These are phyloP conservation scores for Candida parachauliodes DNA, from an alignment of 805 yeast species.

Conservation along the genomic window DNA sequence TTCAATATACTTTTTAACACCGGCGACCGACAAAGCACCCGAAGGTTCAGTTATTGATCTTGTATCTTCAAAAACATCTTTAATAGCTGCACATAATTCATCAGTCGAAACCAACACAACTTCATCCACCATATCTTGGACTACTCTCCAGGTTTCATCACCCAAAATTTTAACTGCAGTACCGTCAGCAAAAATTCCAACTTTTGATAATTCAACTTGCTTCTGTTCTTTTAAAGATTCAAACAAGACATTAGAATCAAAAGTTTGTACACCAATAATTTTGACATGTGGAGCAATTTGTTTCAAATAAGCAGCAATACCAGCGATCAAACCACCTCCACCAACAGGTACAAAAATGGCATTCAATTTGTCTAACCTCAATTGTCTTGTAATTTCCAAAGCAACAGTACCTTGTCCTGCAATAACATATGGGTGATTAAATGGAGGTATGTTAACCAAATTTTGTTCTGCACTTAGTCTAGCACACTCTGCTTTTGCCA, in stretches of 20 bases:
- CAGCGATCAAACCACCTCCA: conserved; percentile 95
- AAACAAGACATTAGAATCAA: conserved; percentile 89
- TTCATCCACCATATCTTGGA: conserved; percentile 80
- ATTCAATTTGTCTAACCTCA: conserved; percentile 66
- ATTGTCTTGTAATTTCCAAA: conserved; percentile 85
- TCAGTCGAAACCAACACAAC: conserved; percentile 82
- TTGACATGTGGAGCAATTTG: conserved; percentile 97
- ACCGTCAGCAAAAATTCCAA: conserved; percentile 98
- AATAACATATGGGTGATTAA: conserved; percentile 95
- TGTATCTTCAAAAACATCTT: conserved; percentile 94
- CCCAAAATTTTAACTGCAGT: conserved; percentile 92
- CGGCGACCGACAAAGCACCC: conserved; percentile 96
- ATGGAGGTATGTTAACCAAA: conserved; percentile 92
- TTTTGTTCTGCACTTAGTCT: conserved; percentile 67
- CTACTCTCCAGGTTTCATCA: conserved; percentile 83
- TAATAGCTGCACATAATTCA: conserved; percentile 94
- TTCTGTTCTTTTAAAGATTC: conserved; percentile 59
- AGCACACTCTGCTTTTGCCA: conserved; percentile 88
- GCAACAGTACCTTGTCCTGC: conserved; percentile 99
- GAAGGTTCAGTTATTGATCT: conserved; percentile 93
- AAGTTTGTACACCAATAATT: conserved; percentile 92
- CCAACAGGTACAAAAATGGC: conserved; percentile 95
- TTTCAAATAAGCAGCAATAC: conserved; percentile 84
- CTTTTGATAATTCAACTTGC: conserved; percentile 58
- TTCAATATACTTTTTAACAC: conserved; percentile 76